Conservation (phyloP, 345 rosid genomes). For the Streptanthus diversifolius region DNA sequence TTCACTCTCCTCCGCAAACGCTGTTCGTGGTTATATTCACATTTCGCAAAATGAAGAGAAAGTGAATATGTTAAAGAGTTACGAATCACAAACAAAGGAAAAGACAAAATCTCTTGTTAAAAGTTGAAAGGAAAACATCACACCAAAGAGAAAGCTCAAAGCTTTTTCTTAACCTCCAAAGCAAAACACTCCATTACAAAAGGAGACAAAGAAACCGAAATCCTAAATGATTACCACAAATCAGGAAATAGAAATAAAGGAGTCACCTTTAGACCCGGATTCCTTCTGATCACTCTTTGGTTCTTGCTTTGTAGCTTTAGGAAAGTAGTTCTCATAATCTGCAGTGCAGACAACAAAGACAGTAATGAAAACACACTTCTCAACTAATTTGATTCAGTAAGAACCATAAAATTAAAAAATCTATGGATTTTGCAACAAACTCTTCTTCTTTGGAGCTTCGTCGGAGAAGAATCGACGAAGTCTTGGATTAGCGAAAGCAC, state of each 20-base stretch:
- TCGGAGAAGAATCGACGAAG: constrained; percentile 59
- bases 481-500: constrained; percentile 61
- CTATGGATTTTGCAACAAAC: neutral
- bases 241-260: neutral
- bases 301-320: constrained; percentile 74
- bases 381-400: neutral
- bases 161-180: neutral
- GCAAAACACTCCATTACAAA: neutral
- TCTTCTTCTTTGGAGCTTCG: constrained; percentile 68
- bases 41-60: no score
- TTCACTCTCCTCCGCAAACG: neutral
- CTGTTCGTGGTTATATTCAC: no score
- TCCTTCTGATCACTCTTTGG: constrained; percentile 79
- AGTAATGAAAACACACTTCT: neutral
- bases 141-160: neutral
- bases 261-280: constrained; percentile 72
- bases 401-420: neutral
- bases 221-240: neutral
- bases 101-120: neutral
- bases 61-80: neutral
- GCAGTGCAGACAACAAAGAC: constrained; percentile 12
- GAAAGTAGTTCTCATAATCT: constrained; percentile 88
- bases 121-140: neutral
- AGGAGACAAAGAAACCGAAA: neutral
- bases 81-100: neutral